Evolutionary conservation across 2,329 filamentous ascomycete species (phyloP), one percentile per base, ranked within the genome.

Genomic region (Drechslerella stenobrocha): DNA sequence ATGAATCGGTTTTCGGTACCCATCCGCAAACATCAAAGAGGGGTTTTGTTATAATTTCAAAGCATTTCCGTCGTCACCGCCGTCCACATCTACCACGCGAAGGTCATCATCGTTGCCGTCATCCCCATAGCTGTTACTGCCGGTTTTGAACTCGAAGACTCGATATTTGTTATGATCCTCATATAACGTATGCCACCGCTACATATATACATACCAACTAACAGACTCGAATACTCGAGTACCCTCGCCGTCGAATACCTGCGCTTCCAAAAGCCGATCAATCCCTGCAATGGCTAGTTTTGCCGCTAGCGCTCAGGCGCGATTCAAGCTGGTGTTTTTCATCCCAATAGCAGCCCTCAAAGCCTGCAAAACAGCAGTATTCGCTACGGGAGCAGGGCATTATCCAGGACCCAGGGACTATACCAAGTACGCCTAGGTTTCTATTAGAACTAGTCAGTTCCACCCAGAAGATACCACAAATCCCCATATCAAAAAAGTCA

Each of bases 381-480:
- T 84, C 73, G 77, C 77, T n/a, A 80, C 81, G 13, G 82, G 82
- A 15, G 82, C 82, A 1, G 82, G 83, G 6, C 71, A 71, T 0
- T 73, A 70, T 20, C 70, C 73, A 2, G 70, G 70, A 2, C 52
- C 52, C n/a, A 80, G 80, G n/a, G 79, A 79, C 71, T 84, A 84
- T 72, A 82, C 80, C 22, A 81, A 84, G 70, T 81, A 78, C 73
- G 80, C 79, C 74, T 85, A 78, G 77, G 76, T 77, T 1, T 75
- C 77, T 0, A 70, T 76, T 2, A 87, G 86, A 2, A 83, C 78
- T 0, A 85, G 84, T 0, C 85, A 88, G 73, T 89, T 88, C 75
- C 81, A 83, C 0, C 85, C 86, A 0, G 83, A 82, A 0, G 79
- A 79, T 56, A 74, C 77, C 0, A 84, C 86, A 0, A 85, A 84